These are phyloP conservation scores for Amanita phalloides DNA, from an alignment of 768 basidiomycete genomes.

Conservation along the genomic window DNA sequence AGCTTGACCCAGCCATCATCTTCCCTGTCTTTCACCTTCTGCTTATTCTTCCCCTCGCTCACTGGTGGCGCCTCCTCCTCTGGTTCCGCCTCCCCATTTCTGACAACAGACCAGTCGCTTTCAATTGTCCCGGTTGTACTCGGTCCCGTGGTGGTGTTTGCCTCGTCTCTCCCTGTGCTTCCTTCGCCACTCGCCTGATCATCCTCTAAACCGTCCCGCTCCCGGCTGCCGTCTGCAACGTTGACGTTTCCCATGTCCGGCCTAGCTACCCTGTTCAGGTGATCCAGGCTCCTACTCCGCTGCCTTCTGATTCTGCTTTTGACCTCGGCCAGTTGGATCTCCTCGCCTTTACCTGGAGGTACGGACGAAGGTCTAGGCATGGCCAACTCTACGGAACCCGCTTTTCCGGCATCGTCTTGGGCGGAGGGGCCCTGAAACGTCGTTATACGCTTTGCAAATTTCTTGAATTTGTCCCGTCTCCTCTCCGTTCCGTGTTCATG, in stretches of 20 bases:
- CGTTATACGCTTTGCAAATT: constrained; percentile 56
- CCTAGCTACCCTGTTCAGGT: not conserved
- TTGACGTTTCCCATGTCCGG: not conserved
- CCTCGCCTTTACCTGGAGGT: constrained; percentile 27
- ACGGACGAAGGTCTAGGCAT: constrained; percentile 49
- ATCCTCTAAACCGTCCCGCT: not conserved
- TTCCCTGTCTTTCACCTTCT: constrained; percentile 20
- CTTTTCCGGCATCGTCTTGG: not conserved
- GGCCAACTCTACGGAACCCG: constrained; percentile 11
- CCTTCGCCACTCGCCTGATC: not conserved
- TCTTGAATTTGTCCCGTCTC: constrained; percentile 71
- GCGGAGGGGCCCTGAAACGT: constrained; percentile 16
- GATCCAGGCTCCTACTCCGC: constrained; percentile 3
- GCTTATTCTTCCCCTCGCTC: constrained; percentile 17
- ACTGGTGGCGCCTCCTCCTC: not conserved
- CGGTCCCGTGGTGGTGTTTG: not conserved
- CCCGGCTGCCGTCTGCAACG: not conserved
- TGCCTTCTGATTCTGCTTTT: not conserved
- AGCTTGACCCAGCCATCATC: constrained; percentile 52
- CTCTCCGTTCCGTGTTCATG: constrained; percentile 30
- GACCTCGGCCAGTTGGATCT: constrained; percentile 17
- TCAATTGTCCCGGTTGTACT: not conserved
- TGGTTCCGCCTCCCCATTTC: constrained; percentile 12
- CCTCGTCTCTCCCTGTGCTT: constrained; percentile 3
- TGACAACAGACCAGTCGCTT: constrained; percentile 10